Percentiles rank a stretch among this genome's conserved stretches.
Evolutionary conservation across 805 yeast genomes (phyloP).

Genomic region (Groenewaldozyma salmanticensis): DNA sequence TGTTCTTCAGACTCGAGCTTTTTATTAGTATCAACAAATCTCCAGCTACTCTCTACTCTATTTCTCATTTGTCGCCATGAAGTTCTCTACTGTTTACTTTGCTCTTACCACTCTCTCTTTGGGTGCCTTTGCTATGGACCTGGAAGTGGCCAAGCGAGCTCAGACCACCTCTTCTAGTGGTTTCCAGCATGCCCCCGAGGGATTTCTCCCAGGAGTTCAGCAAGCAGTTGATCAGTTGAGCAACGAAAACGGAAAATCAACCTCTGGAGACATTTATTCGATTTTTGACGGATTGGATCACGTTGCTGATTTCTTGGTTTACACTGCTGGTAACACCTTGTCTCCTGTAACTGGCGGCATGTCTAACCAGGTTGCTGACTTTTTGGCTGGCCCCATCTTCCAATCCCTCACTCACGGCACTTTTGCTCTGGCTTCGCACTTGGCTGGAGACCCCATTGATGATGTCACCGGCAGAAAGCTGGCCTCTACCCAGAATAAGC

Average conservation of each 20-base stretch:
- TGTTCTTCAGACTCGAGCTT: no score
- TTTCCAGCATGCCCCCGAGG: slow-evolving; percentile 9
- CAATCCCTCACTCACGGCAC: slow-evolving; percentile 12
- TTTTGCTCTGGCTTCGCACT: slow-evolving; percentile 9
- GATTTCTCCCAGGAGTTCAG: slow-evolving; percentile 5
- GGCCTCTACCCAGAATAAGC: background rate
- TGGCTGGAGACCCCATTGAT: slow-evolving; percentile 7
- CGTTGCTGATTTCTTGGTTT: slow-evolving; percentile 8
- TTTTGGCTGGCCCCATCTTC: slow-evolving; percentile 9
- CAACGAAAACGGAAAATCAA: slow-evolving; percentile 6
- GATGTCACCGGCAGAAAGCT: slow-evolving; percentile 3
- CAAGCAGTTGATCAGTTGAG: slow-evolving; percentile 1
- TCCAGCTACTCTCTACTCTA: no score
- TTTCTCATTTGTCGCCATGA: no score
- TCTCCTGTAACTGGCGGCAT: slow-evolving; percentile 8
- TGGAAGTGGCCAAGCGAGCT: no score
- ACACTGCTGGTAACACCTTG: slow-evolving; percentile 6
- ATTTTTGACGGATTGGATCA: slow-evolving; percentile 8
- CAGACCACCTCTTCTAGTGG: no score
- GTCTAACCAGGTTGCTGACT: slow-evolving; percentile 7
- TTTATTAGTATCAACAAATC: no score
- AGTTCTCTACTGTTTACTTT: no score
- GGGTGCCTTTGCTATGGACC: no score
- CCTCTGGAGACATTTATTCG: slow-evolving; percentile 8
- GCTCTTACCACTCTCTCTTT: no score